Percentiles rank a stretch among this genome's conserved stretches.
These are phyloP conservation scores for Candida mesenterica DNA, from an alignment of 1,139 yeast genomes.

Conservation along the genomic window DNA sequence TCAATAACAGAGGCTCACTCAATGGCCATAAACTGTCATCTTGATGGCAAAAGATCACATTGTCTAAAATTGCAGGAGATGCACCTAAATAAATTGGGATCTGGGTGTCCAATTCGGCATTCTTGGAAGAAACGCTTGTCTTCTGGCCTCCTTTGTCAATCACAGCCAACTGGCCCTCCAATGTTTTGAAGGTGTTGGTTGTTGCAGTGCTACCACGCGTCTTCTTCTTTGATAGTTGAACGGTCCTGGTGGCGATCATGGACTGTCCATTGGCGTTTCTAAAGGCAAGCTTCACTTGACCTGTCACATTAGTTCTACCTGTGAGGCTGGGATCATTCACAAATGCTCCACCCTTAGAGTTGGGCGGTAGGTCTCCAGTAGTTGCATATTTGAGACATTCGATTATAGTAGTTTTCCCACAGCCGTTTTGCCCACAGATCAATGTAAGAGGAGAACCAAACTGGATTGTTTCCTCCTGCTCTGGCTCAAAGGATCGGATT, in stretches of 20 bases:
- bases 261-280: constrained; percentile 68
- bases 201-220: constrained; percentile 27
- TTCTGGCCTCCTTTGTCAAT: constrained; percentile 59
- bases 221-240: constrained; percentile 67
- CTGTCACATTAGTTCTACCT: constrained; percentile 75
- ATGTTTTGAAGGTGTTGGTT: constrained; percentile 72
- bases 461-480: constrained; percentile 79
- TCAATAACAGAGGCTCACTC: constrained; percentile 83
- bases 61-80: constrained; percentile 80
- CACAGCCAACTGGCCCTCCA: constrained; percentile 83
- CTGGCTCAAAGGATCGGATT: constrained; percentile 83
- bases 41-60: constrained; percentile 95
- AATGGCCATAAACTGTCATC: constrained; percentile 98
- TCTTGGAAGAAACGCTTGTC: constrained; percentile 74
- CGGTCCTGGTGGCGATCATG: constrained; percentile 84
- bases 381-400: constrained; percentile 93
- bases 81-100: constrained; percentile 87
- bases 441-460: constrained; percentile 89
- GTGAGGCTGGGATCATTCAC: constrained; percentile 87
- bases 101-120: constrained; percentile 79
- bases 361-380: constrained; percentile 95
- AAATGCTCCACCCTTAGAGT: constrained; percentile 94
- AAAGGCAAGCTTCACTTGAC: constrained; percentile 89
- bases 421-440: constrained; percentile 95
- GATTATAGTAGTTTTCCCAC: constrained; percentile 97